phyloP scores from a whole-genome alignment of 495 filamentous ascomycete genomes.

The Oleoguttula mirabilis region DNA sequence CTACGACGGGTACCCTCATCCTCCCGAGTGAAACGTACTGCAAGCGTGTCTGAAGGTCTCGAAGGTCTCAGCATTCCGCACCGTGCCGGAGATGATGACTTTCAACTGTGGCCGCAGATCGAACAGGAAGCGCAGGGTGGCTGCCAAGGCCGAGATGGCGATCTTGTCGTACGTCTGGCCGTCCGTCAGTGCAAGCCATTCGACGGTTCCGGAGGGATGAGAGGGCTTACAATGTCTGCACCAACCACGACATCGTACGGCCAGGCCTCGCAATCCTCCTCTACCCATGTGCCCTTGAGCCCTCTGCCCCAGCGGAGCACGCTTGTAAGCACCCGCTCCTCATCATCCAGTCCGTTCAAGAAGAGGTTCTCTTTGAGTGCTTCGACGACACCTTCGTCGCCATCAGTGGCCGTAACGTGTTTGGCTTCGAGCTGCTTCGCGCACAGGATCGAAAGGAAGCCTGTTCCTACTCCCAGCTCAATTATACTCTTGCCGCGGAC shows the following conservation, averaged over 20 bases:
- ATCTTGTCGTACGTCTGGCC: conserved; percentile 53
- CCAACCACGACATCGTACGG: conserved; percentile 29
- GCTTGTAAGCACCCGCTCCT: conserved; percentile 32
- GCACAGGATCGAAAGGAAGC: conserved; percentile 71
- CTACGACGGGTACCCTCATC: background rate
- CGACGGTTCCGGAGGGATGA: too few species aligned
- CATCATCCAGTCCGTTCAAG: conserved; percentile 49
- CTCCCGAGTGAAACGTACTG: conserved; percentile 33
- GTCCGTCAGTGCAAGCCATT: conserved; percentile 1
- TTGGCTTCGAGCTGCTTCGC: conserved; percentile 56
- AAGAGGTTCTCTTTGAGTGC: conserved; percentile 54
- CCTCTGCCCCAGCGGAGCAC: conserved; percentile 50
- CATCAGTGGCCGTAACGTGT: conserved; percentile 65
- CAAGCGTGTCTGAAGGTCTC: conserved; percentile 43
- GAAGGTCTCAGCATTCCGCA: conserved; percentile 54
- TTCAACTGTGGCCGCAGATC: conserved; percentile 35
- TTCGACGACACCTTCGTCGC: conserved; percentile 59
- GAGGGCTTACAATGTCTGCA: conserved; percentile 29
- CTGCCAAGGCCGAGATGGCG: conserved; percentile 44
- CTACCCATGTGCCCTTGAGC: conserved; percentile 15
- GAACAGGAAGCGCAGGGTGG: conserved; percentile 45
- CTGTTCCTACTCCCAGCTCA: conserved; percentile 85
- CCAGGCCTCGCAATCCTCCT: conserved; percentile 18
- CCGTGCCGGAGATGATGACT: conserved; percentile 47
- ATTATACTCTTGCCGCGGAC: conserved; percentile 52